phyloP scores from a whole-genome alignment of 2,329 filamentous ascomycete species.

The Trichoderma atrobrunneum region DNA sequence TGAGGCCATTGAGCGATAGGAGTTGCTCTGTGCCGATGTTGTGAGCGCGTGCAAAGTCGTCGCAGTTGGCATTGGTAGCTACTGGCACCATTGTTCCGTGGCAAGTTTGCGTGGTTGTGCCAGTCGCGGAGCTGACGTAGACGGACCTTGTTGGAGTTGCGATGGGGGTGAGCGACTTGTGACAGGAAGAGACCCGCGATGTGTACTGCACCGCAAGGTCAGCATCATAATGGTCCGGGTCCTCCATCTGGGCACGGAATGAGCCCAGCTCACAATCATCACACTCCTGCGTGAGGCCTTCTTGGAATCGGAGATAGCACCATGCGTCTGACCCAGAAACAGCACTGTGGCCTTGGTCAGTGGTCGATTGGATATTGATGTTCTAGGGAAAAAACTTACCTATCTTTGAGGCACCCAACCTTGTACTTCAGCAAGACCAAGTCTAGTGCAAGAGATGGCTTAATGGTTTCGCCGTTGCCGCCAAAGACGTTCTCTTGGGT shows the following conservation, averaged over 20 bases:
- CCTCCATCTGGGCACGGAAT: not conserved
- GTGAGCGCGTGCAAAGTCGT: not conserved
- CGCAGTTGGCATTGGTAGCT: not conserved
- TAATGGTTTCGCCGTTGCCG: not conserved
- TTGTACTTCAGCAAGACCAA: not conserved
- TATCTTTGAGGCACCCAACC: not conserved
- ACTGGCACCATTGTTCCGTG: not conserved
- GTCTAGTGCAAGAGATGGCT: not conserved
- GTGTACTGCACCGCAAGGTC: not conserved
- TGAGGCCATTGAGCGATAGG: not conserved
- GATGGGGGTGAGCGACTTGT: not conserved
- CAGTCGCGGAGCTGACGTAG: not conserved
- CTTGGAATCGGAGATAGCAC: not conserved
- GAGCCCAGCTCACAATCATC: not conserved
- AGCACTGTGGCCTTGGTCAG: not conserved
- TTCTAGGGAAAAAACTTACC: not conserved
- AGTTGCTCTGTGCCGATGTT: not conserved
- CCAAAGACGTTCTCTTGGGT: too few relatives aligned
- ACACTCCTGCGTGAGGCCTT: not conserved
- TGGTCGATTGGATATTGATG: not conserved
- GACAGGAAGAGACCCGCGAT: not conserved
- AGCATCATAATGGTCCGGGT: not conserved
- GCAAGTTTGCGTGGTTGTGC: not conserved
- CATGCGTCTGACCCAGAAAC: not conserved
- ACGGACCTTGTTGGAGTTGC: not conserved